Base-by-base conservation (phyloP, 495 filamentous ascomycete species). In the Polyplosphaeria fusca region DNA sequence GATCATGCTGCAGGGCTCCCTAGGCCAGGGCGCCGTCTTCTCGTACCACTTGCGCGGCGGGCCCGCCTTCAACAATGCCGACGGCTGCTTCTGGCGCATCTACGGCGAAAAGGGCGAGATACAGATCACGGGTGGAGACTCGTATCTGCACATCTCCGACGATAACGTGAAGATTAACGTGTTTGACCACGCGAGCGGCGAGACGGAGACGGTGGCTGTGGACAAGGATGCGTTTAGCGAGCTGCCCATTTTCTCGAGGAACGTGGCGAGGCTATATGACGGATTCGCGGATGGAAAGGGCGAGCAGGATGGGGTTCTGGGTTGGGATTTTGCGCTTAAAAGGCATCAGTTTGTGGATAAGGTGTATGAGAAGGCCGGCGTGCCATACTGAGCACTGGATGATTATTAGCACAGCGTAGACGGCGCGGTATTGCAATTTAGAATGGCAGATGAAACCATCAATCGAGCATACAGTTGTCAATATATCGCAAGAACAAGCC, bases 51-150 rank as follows among this genome's bases (percentile, higher is more conserved):
- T 79, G 47, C 76, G 79, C 11, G 72, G 69, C n/a, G 80, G 78
- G 0, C 68, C 71, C 44, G 68, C 76, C 1, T 80, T 80, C 55
- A 72, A 74, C 0, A 74, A 73, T 1, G 72, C 73, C 0, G 73
- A 73, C 1, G 74, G 70, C 0, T 69, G 82, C 13, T 58, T 72
- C 16, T 85, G 82, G 83, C 69, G 64, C 0, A 79, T 86, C 40
- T 71, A 74, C 27, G 79, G 81, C 43, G 71, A 76, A 23, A 77
- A 74, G 58, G 82, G 81, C 4, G 79, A 83, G 66, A 75, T 84
- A 16, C 68, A 72, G 19, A 64, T 84, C 18, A 70, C 73, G 0
- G 70, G 70, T 1, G 42, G 50, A 11, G 60, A 61, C 1, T 55
- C 68, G 1, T 70, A 71, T 7, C 18, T 80, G n/a, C 68, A 76